Evolutionary conservation across 2,329 filamentous ascomycete species (phyloP), one percentile per base, ranked within the genome.

Genomic region (Ceratocystis colombiana): DNA sequence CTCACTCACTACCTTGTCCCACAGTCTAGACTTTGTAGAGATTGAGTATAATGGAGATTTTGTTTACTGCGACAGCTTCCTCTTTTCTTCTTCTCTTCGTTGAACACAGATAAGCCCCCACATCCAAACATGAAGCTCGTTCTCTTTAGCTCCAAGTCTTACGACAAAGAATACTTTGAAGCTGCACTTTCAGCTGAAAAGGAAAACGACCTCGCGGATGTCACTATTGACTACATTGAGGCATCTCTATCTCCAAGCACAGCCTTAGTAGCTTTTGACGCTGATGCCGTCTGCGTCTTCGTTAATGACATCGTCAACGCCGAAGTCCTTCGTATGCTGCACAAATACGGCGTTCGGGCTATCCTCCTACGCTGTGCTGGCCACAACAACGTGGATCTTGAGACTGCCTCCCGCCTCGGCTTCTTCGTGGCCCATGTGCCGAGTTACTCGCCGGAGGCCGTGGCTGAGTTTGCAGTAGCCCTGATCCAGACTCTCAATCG

Each of bases 391-490:
- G 81, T 88, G 67, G 82, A 88, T 71, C 80, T 88, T 25, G 72
- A 73, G 20, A 76, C 77, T 1, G 86, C 86, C 65, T 76, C 79
- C 70, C 71, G 73, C 22, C 77, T 84, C 2, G 79, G 80, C 66
- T 75, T 88, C 69, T 82, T 82, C 71, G 84, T 88, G 57, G 84
- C 84, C 70, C 84, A 85, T 68, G 85, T 88, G 44, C 85, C 86
- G 1, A 81, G 83, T 2, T 88, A 88, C 75, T 85, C 84, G 6
- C 86, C 86, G 67, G 83, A 88, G 73, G 83, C 85, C 1, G 86
- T 88, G 1, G 85, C 85, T 69, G 86, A 88, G 77, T 88, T 87
- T 71, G 81, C 84, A 50, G 80, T 88, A n/a, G 83, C 84, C 1
- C 77, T 88, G 68, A 77, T 88, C 64, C 84, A 87, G 76, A 86